Evolutionary conservation across 345 rosid species (phyloP), one percentile per base, ranked within the genome.

Genomic region (Turnera subulata): DNA sequence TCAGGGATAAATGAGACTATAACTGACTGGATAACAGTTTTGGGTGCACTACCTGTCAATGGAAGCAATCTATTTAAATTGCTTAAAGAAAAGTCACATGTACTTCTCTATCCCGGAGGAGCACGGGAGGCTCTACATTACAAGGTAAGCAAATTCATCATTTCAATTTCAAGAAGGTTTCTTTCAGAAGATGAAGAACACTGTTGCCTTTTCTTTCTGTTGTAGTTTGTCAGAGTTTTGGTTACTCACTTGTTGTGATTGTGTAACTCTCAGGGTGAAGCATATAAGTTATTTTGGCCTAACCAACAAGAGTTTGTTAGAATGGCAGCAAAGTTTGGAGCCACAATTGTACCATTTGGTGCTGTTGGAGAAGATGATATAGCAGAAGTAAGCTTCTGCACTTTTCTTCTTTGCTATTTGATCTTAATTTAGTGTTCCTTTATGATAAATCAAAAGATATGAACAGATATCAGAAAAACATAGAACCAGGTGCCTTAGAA

Each of bases 51-150:
- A 11, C 96, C 95, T 33, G 96, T 84, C 46, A 43, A 73, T 0
- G 77, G 78, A 54, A 80, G 64, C 66, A 78, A 80, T 69, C 79
- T 91, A 60, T 86, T 68, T 82, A 91, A 73, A 70, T 80, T 84
- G 46, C 73, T 88, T 39, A 63, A 83, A 9, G 46, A 78, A 21
- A 74, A 86, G 20, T 74, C 92, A 16, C 83, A 84, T 55, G 82
- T 86, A 42, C 85, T 88, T 72, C 92, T 91, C 60, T 88, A 86
- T 65, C 96, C 96, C 4, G 96, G 96, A 1, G 84, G 98, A 56
- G 77, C 76, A 56, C 78, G 92, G 18, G 98, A 91, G 71, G 96
- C 96, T 75, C 78, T 86, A 29, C 98, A 88, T 75, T 26, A 71
- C 61, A 85, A 84, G 92, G 96, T 84, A 61, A 54, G 71, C 44